These are phyloP conservation scores for Sparassis latifolia DNA, from an alignment of 1,284 basidiomycete genomes.

Conservation along the genomic window DNA sequence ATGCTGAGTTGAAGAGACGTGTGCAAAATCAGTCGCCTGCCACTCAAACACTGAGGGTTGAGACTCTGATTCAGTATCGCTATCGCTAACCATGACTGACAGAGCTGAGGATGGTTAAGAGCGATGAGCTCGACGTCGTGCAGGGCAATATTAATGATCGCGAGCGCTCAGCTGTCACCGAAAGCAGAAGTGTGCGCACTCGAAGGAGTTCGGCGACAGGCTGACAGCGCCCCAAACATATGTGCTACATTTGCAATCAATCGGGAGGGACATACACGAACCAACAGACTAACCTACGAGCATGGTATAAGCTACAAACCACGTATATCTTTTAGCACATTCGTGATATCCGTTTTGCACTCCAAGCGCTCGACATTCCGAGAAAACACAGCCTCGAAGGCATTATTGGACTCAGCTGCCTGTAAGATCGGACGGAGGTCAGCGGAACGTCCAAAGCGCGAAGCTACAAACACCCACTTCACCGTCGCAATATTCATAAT, in stretches of 20 bases:
- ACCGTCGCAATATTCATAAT: conserved; percentile 52
- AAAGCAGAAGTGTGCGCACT: too few relatives aligned
- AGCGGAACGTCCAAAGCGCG: background rate
- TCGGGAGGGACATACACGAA: too few relatives aligned
- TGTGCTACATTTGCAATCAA: too few relatives aligned
- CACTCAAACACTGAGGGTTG: conserved; percentile 7
- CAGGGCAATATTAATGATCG: too few relatives aligned
- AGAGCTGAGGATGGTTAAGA: too few relatives aligned
- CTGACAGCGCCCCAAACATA: too few relatives aligned
- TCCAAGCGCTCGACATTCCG: conserved; percentile 43
- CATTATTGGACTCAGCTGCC: conserved; percentile 48
- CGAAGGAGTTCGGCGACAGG: too few relatives aligned
- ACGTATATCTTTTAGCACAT: conserved; percentile 53
- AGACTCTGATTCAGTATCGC: conserved; percentile 27
- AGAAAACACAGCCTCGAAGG: conserved; percentile 61
- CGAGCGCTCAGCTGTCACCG: too few relatives aligned
- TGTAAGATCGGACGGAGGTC: conserved; percentile 19
- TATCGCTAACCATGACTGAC: conserved; percentile 11
- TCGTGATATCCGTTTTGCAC: conserved; percentile 55
- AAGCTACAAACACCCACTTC: conserved; percentile 38
- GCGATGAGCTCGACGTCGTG: too few relatives aligned
- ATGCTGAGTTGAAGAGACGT: conserved; percentile 12
- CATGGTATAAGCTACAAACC: conserved; percentile 34
- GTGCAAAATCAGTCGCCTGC: conserved; percentile 14
- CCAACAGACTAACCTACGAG: background rate